A percentile compares a stretch with the other conserved stretches of the same genome.
Evolutionary conservation across 164 flowering plant species (phyloP).

Genomic region (Annona cherimola): DNA sequence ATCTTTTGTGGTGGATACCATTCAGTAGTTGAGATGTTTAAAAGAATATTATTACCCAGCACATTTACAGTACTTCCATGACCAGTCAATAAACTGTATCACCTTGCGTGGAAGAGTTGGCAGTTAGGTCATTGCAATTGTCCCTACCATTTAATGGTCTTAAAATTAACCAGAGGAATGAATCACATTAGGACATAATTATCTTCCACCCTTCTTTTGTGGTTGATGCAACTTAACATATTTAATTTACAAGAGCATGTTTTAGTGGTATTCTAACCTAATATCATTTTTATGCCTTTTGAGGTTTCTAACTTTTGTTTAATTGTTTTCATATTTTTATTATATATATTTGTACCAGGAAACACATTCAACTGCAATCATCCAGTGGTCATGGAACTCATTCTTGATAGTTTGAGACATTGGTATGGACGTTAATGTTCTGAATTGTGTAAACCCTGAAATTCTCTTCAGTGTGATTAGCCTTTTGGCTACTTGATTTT

Average conservation of each 20-base stretch:
- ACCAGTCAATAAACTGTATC: too few relatives aligned
- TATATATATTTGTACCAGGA: conserved; percentile 39
- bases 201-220: neutral
- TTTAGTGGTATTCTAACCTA: neutral
- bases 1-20: too few relatives aligned
- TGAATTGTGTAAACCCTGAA: too few relatives aligned
- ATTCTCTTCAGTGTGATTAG: too few relatives aligned
- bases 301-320: conserved; percentile 9
- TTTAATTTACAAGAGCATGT: neutral
- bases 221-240: neutral
- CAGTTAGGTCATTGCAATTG: too few relatives aligned
- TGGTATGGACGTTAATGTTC: conserved; percentile 49
- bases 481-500: too few relatives aligned
- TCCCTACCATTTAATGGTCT: neutral
- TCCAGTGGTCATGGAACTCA: conserved; percentile 93
- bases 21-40: too few relatives aligned
- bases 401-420: conserved; percentile 93
- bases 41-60: too few relatives aligned
- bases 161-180: neutral
- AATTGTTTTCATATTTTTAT: neutral
- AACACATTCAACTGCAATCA: conserved; percentile 96
- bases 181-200: neutral
- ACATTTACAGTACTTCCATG: too few relatives aligned
- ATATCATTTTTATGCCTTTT: neutral
- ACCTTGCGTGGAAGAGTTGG: too few relatives aligned